phyloP scores from a whole-genome alignment of 805 yeast genomes.

The Yarrowia yakushimensis region DNA sequence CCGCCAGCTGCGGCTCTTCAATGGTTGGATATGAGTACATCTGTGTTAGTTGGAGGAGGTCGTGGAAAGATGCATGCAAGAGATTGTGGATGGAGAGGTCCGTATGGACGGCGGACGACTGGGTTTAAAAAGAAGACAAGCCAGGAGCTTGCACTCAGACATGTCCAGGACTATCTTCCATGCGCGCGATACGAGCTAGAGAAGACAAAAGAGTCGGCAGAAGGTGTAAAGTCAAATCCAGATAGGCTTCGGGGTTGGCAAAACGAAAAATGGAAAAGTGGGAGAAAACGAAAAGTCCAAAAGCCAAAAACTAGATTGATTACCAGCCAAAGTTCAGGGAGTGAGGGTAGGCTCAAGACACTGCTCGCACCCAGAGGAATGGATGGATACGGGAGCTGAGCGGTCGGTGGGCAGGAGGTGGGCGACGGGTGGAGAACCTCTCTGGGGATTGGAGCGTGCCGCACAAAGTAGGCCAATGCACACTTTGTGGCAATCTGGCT shows the following conservation, averaged over 20 bases:
- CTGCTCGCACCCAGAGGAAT: neutral
- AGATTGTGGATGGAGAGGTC: neutral
- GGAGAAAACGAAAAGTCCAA: neutral
- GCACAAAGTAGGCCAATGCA: too few relatives aligned
- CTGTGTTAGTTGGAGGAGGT: conserved; percentile 12
- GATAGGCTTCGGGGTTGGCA: neutral
- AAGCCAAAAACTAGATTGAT: neutral
- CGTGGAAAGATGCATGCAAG: neutral
- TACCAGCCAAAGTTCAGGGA: neutral
- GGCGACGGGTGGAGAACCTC: too few relatives aligned
- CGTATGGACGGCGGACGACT: neutral
- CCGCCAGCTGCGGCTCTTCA: conserved; percentile 17
- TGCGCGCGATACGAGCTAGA: conserved; percentile 24
- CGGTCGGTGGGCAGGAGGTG: too few relatives aligned
- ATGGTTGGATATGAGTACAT: conserved; percentile 24
- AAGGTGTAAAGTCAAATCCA: neutral
- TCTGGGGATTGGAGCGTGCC: too few relatives aligned
- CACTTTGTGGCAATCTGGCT: neutral
- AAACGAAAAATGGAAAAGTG: neutral
- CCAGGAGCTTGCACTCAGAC: neutral
- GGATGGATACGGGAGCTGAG: neutral
- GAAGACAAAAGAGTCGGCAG: conserved; percentile 10
- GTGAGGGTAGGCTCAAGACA: neutral
- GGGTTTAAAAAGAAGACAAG: neutral
- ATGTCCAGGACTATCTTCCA: conserved; percentile 20